Evolutionary conservation across 305 asterid genomes (phyloP).

Genomic region (Fraxinus greggii): DNA sequence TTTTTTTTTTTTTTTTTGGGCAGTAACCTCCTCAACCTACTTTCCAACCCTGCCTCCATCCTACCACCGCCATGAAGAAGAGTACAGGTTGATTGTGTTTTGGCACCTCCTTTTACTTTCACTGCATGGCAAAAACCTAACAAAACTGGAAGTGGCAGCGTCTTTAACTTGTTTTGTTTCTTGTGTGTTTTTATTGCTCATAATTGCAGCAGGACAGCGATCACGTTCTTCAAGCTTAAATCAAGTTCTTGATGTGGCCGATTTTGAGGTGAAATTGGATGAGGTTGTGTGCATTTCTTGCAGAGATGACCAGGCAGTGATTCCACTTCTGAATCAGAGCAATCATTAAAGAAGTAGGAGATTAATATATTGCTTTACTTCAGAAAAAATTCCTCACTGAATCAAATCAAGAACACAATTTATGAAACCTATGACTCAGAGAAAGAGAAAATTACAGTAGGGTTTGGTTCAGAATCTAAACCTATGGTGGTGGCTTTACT

Average conservation of each 20-base stretch:
- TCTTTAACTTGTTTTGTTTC: not conserved
- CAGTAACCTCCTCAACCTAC: not conserved
- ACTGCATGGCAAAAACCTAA: not conserved
- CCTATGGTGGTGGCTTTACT: not conserved
- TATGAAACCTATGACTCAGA: not conserved
- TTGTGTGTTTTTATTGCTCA: not conserved
- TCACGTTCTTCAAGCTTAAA: not conserved
- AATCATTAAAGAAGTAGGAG: not conserved
- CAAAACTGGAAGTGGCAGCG: not conserved
- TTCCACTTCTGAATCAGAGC: not conserved
- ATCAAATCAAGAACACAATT: not conserved
- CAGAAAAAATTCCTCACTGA: not conserved
- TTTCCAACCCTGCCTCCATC: not conserved
- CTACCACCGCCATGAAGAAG: not conserved
- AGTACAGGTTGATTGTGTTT: not conserved
- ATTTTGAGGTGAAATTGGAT: not conserved
- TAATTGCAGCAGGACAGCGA: not conserved
- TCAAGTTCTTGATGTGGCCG: not conserved
- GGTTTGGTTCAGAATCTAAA: not conserved
- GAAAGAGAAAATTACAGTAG: not conserved
- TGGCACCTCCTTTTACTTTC: not conserved
- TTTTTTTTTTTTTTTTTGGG: not conserved
- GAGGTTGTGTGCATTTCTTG: slow-evolving; percentile 1
- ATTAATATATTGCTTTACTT: not conserved
- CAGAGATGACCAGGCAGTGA: not conserved